Evolutionary conservation across 2,329 filamentous ascomycete species (phyloP), one percentile per base, ranked within the genome.

Genomic region (Exophiala bonariae): DNA sequence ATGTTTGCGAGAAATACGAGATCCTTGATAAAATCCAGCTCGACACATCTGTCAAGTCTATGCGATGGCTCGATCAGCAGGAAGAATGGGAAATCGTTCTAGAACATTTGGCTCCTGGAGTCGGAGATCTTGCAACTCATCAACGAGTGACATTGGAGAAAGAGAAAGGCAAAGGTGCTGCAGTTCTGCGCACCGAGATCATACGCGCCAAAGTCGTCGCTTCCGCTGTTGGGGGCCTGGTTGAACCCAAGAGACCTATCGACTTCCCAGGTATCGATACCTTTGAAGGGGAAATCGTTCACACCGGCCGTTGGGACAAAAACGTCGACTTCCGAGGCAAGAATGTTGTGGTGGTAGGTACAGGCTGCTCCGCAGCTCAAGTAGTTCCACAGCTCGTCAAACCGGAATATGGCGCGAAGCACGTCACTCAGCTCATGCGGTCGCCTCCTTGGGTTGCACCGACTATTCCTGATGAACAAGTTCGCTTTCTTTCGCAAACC

Each of bases 351-450:
- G 75, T 82, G 8, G 61, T 82, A 36, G 80, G 79, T 3, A 80
- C 77, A 2, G 80, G 80, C 10, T 82, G 79, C 58, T 77, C 72
- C 55, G 78, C 78, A 2, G 75, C 76, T 11, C 80, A 83, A 53
- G 70, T 82, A 18, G 72, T 83, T 6, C 78, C 80, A 1, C 58
- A 66, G 30, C 64, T 82, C 4, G 45, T 69, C 3, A 67, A 75
- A 33, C 67, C 68, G 17, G 69, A 72, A 8, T 70, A 69, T 52
- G 73, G 71, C 17, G 77, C 74, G 23, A 80, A 75, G 57, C 76
- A 75, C 4, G 73, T 82, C n/a, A 81, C 78, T 1, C 80, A 83
- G 53, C 53, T 83, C 5, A 79, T 82, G 76, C 66, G 78, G 13
- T 76, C 76, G 11, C 76, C 79, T 9, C 79, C 79, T 1, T 82